phyloP scores from a whole-genome alignment of 495 filamentous ascomycete genomes.

The Pyrenula massariospora region DNA sequence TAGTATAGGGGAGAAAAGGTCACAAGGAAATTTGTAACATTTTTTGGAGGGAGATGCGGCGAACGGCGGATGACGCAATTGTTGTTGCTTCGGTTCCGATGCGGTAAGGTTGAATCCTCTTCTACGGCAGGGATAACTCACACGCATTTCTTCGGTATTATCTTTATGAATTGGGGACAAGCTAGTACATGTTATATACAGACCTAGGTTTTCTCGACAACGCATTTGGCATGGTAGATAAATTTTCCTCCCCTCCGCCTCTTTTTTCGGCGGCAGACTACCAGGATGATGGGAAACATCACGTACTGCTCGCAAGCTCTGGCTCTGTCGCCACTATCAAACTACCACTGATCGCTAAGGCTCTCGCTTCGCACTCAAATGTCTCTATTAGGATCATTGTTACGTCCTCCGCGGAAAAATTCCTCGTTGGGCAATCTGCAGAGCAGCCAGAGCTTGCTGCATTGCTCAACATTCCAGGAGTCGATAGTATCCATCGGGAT shows the following conservation, averaged over 20 bases:
- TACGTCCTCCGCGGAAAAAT: slow-evolving; percentile 56
- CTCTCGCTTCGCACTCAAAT: slow-evolving; percentile 37
- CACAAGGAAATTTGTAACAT: too few species aligned
- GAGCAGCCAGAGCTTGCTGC: slow-evolving; percentile 55
- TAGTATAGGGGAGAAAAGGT: too few species aligned
- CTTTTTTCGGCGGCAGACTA: slow-evolving; percentile 19
- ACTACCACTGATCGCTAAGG: slow-evolving; percentile 55
- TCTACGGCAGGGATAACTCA: too few species aligned
- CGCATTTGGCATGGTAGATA: too few species aligned
- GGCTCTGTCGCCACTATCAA: slow-evolving; percentile 87
- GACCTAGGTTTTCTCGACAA: too few species aligned
- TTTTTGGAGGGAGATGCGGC: too few species aligned
- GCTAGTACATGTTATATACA: too few species aligned
- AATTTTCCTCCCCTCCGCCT: background rate
- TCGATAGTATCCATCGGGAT: slow-evolving; percentile 66
- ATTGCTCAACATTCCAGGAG: slow-evolving; percentile 38
- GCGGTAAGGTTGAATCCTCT: too few species aligned
- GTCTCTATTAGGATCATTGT: slow-evolving; percentile 73
- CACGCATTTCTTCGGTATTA: too few species aligned
- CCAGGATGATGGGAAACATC: slow-evolving; percentile 49
- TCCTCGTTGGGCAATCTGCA: slow-evolving; percentile 53
- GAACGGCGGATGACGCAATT: too few species aligned
- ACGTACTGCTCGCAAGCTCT: slow-evolving; percentile 69
- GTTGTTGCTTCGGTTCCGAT: too few species aligned
- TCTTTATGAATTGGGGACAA: too few species aligned